A percentile compares a stretch with the other conserved stretches of the same genome.
phyloP scores from a whole-genome alignment of 192 early-diverging fungal species.

The Nowakowskiella sp. region DNA sequence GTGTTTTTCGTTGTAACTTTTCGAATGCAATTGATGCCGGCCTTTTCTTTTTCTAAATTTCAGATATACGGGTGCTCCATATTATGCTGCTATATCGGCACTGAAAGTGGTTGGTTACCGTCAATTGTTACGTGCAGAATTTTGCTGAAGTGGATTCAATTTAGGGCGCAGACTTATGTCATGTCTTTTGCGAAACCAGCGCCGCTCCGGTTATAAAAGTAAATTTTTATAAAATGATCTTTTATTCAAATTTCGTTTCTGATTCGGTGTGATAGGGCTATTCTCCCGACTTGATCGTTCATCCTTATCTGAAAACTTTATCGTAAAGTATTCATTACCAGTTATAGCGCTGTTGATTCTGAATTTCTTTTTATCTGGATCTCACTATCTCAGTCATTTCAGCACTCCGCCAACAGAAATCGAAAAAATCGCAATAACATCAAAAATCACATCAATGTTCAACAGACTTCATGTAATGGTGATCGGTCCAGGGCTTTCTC shows the following conservation, averaged over 20 bases:
- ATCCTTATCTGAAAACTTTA: constrained; percentile 62
- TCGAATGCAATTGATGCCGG: not conserved
- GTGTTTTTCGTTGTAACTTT: too few relatives aligned
- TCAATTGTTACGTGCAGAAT: not conserved
- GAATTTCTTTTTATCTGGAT: constrained; percentile 1
- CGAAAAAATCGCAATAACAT: constrained; percentile 11
- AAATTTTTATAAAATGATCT: not conserved
- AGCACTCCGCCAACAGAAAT: constrained; percentile 12
- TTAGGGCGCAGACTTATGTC: constrained; percentile 76
- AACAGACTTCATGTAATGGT: constrained; percentile 74
- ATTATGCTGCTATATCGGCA: constrained; percentile 67
- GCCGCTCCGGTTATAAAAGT: constrained; percentile 73
- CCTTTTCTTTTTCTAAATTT: not conserved
- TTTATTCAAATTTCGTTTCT: not conserved
- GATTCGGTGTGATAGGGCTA: constrained; percentile 24
- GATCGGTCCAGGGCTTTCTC: constrained; percentile 85
- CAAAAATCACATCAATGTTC: constrained; percentile 42
- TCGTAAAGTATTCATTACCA: constrained; percentile 2
- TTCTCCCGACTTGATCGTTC: constrained; percentile 85
- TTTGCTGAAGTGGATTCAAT: constrained; percentile 15
- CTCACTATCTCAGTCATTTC: not conserved
- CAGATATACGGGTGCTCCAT: constrained; percentile 89
- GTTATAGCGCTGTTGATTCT: not conserved
- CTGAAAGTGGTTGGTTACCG: constrained; percentile 50
- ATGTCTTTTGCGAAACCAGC: constrained; percentile 76